Evolutionary conservation across 768 basidiomycete species (phyloP).

Genomic region (Suillus fuscotomentosus): DNA sequence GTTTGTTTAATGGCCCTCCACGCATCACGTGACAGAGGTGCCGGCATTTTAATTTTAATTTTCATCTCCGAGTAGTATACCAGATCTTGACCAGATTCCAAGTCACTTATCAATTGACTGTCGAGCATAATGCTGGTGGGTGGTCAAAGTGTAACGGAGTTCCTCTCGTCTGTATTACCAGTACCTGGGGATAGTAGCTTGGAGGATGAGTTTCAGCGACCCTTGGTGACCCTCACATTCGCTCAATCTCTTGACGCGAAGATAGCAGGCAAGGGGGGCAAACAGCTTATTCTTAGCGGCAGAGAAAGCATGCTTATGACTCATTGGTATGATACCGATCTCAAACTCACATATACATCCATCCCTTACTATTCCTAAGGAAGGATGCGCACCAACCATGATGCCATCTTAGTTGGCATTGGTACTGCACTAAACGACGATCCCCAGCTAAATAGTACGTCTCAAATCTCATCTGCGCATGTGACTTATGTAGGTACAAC

Average conservation of each 20-base stretch:
- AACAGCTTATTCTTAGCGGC: slow-evolving; percentile 82
- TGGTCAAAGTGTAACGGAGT: slow-evolving; percentile 6
- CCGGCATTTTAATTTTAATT: neutral
- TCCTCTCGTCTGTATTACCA: slow-evolving; percentile 29
- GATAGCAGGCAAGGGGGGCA: slow-evolving; percentile 74
- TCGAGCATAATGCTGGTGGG: neutral
- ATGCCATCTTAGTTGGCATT: slow-evolving; percentile 88
- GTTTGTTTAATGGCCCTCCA: neutral
- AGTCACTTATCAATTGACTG: neutral
- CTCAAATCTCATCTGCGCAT: neutral
- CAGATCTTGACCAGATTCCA: neutral
- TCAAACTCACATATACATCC: neutral
- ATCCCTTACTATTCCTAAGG: slow-evolving; percentile 6
- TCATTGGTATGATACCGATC: slow-evolving; percentile 63
- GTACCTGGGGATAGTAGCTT: neutral
- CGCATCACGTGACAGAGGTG: neutral
- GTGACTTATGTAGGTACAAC: slow-evolving; percentile 4
- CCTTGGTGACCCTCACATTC: slow-evolving; percentile 78
- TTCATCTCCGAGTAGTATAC: neutral
- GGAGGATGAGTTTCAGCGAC: slow-evolving; percentile 32
- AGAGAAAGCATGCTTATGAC: slow-evolving; percentile 90
- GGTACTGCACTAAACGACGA: slow-evolving; percentile 90
- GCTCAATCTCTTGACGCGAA: slow-evolving; percentile 87
- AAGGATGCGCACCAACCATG: slow-evolving; percentile 92
- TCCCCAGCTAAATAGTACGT: slow-evolving; percentile 88